Percentiles rank a stretch among this genome's conserved stretches.
phyloP scores from a whole-genome alignment of 2,329 filamentous ascomycete species.

The Pseudofabraea citricarpa region DNA sequence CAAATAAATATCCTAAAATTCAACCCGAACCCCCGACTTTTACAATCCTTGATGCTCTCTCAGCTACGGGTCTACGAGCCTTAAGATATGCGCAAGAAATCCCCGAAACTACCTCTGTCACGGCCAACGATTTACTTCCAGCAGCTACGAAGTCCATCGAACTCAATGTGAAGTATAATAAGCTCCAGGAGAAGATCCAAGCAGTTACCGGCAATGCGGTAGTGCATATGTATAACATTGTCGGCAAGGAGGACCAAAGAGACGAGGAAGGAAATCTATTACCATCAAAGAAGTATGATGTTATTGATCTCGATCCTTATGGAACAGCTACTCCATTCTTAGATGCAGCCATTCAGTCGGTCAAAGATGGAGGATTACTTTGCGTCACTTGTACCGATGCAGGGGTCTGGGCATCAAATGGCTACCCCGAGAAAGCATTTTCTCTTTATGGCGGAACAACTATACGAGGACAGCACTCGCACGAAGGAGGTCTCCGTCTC shows the following conservation, averaged over 20 bases:
- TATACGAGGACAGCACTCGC: slow-evolving; percentile 76
- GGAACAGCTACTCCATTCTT: slow-evolving; percentile 90
- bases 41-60: slow-evolving; percentile 90
- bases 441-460: slow-evolving; percentile 90
- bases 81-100: slow-evolving; percentile 89
- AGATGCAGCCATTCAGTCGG: slow-evolving; percentile 81
- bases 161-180: slow-evolving; percentile 81
- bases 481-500: slow-evolving; percentile 84
- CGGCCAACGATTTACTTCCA: slow-evolving; percentile 82
- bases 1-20: too few species aligned
- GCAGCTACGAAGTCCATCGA: slow-evolving; percentile 76
- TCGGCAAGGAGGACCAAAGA: slow-evolving; percentile 35
- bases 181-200: slow-evolving; percentile 63
- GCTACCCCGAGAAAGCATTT: slow-evolving; percentile 91
- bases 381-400: slow-evolving; percentile 97
- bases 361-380: slow-evolving; percentile 80
- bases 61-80: slow-evolving; percentile 86
- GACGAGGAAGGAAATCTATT: slow-evolving; percentile 28
- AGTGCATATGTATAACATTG: slow-evolving; percentile 82
- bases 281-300: slow-evolving; percentile 68
- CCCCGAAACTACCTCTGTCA: slow-evolving; percentile 74
- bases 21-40: slow-evolving; percentile 50
- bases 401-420: slow-evolving; percentile 88
- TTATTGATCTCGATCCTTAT: slow-evolving; percentile 95
- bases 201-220: slow-evolving; percentile 79